Percentiles rank a stretch among this genome's conserved stretches.
Evolutionary conservation across 169 alveolate genomes (phyloP).

Genomic region (Eimeria falciformis): DNA sequence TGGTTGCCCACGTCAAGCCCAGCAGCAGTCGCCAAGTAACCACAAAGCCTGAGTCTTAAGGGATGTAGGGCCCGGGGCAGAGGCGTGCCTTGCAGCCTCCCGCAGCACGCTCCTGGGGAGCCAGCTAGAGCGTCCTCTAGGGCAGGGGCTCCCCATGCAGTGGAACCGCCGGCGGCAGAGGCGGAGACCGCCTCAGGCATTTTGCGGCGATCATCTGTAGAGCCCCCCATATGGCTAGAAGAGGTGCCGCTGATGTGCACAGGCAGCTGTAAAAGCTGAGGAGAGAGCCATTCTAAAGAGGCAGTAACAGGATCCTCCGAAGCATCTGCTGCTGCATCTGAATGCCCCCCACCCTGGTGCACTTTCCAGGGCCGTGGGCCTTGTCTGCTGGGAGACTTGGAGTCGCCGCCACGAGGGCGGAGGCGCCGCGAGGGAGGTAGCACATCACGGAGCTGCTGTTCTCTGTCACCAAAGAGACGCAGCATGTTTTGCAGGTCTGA

Average conservation of each 20-base stretch:
- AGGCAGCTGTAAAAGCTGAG: constrained; percentile 10
- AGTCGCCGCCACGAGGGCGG: neutral
- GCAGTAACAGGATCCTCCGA: neutral
- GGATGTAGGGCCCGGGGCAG: constrained; percentile 31
- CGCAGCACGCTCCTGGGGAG: neutral
- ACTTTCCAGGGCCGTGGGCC: neutral
- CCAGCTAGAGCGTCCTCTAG: constrained; percentile 15
- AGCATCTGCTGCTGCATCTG: neutral
- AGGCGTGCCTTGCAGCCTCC: neutral
- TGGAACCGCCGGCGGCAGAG: too few relatives aligned
- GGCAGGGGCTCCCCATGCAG: too few relatives aligned
- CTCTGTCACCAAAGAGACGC: constrained; percentile 36
- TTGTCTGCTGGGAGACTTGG: neutral
- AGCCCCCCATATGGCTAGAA: too few relatives aligned
- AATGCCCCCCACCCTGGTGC: too few relatives aligned
- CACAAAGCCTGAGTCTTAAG: neutral
- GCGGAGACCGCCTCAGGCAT: too few relatives aligned
- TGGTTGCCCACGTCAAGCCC: neutral
- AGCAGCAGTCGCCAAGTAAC: neutral
- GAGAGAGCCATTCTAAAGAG: constrained; percentile 40
- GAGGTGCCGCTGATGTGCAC: too few relatives aligned
- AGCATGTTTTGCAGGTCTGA: neutral
- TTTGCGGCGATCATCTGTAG: too few relatives aligned
- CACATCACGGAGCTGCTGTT: constrained; percentile 2
- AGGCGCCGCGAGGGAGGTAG: too few relatives aligned